These are phyloP conservation scores for Cryphonectria carpinicola DNA, from an alignment of 2,329 filamentous ascomycete species.

Conservation along the genomic window DNA sequence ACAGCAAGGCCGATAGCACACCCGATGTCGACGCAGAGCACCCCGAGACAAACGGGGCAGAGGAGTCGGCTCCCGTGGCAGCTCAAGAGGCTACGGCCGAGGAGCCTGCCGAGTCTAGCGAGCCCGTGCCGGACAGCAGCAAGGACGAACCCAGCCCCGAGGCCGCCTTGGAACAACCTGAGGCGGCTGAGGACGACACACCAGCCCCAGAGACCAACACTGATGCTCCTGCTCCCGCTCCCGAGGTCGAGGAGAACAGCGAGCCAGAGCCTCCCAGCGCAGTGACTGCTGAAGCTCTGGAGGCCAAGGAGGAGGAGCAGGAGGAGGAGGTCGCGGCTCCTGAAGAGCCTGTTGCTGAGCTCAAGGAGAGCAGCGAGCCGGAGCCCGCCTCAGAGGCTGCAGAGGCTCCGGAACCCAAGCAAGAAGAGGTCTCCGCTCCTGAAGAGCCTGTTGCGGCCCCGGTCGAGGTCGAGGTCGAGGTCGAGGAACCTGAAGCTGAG, in stretches of 20 bases:
- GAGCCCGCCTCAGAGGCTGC: constrained; percentile 7
- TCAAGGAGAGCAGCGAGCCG: constrained; percentile 6
- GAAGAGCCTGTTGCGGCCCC: constrained; percentile 16
- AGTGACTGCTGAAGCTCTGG: constrained; percentile 7
- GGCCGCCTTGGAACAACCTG: too few relatives aligned
- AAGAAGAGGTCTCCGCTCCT: constrained; percentile 9
- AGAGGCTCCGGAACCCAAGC: constrained; percentile 2
- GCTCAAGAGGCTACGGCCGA: background rate
- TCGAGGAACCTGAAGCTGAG: constrained; percentile 7
- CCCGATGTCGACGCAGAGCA: background rate
- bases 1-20: background rate
- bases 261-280: background rate
- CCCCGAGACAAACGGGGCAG: background rate
- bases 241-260: constrained; percentile 10
- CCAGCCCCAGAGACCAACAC: background rate
- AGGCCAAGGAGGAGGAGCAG: constrained; percentile 7
- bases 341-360: constrained; percentile 13
- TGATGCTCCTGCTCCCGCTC: background rate
- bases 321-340: constrained; percentile 1
- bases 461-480: constrained; percentile 10
- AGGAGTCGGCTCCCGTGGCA: background rate
- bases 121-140: constrained; percentile 1
- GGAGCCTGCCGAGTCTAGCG: constrained; percentile 9
- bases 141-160: background rate
- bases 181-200: background rate